Evolutionary conservation across 257 asterid genomes (phyloP), one percentile per base, ranked within the genome.

Genomic region (Salvia splendens): DNA sequence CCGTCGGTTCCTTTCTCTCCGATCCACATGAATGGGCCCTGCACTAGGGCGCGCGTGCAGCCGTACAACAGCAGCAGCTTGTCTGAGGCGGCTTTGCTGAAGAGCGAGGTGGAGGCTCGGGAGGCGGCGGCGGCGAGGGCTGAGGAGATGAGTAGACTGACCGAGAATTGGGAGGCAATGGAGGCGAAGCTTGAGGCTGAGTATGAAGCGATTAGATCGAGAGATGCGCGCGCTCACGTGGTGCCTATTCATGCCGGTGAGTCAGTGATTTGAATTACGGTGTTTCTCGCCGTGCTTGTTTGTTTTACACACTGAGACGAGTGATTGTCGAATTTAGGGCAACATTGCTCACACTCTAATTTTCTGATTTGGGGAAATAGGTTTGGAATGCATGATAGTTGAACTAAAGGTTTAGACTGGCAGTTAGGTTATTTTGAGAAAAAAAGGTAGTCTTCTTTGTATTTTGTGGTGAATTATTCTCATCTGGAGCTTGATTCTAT

Each of bases 201-300:
- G 32, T 83, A 78, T 61, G 83, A 85, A 68, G 76, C 80, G 4
- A 71, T 87, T 61, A 84, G 77, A 75, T 84, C 93, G 72, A 83
- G 93, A 49, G 89, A 73, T 76, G 78, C 79, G 38, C 80, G 65
- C 81, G 86, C 66, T 61, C 99, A 94, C 70, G 96, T 88, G 46
- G 99, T 91, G 68, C 99, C 99, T 20, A 76, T 77, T 83, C 98
- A 91, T 70, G 93, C 96, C 20, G 99, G 99, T 94, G 73, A 87
- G 86, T 75, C 72, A 8, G 60, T 36, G 7, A 24, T 10, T 61
- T 54, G 20, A 36, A n/a, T 43, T 51, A n/a, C 58, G 14, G 20
- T 0, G 1, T 33, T 64, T 64, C n/a, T 68, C 14, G 33, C 17
- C 33, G 52, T 50, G 65, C 42, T 52, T 42, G 30, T n/a, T 75